Percentiles rank a stretch among this genome's conserved stretches.
phyloP scores from a whole-genome alignment of 345 rosid genomes.

The Dipteronia dyeriana region DNA sequence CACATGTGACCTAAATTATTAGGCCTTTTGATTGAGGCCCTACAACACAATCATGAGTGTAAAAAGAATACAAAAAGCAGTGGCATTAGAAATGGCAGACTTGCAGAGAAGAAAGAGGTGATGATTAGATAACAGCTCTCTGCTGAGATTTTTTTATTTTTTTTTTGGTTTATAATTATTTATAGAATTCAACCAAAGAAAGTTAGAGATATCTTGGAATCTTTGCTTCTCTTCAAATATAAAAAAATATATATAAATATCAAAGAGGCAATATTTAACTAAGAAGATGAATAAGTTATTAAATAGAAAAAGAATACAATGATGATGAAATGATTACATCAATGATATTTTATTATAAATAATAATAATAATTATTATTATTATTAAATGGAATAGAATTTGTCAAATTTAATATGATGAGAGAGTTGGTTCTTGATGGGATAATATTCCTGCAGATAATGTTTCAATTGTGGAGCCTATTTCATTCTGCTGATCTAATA shows the following conservation, averaged over 20 bases:
- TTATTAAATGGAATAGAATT: neutral
- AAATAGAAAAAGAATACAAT: neutral
- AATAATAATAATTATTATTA: no score
- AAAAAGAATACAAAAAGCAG: slow-evolving; percentile 21
- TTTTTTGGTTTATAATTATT: neutral
- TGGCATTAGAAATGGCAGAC: slow-evolving; percentile 18
- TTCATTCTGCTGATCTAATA: no score
- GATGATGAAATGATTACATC: slow-evolving; percentile 12
- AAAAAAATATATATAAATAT: no score
- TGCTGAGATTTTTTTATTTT: neutral
- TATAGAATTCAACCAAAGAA: neutral
- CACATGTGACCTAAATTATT: slow-evolving; percentile 38
- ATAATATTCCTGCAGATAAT: neutral
- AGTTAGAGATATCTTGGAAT: slow-evolving; percentile 17
- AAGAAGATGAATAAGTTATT: neutral
- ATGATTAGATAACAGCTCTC: slow-evolving; percentile 12
- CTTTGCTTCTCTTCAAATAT: slow-evolving; percentile 16
- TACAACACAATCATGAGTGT: slow-evolving; percentile 27
- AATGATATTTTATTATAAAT: neutral
- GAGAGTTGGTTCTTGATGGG: neutral
- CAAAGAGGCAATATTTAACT: neutral
- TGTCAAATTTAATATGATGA: neutral
- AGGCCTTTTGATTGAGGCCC: slow-evolving; percentile 28
- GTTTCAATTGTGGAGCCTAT: neutral
- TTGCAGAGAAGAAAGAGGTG: neutral